Conservation (phyloP, 2,329 filamentous ascomycete species). For the Apiospora marii region DNA sequence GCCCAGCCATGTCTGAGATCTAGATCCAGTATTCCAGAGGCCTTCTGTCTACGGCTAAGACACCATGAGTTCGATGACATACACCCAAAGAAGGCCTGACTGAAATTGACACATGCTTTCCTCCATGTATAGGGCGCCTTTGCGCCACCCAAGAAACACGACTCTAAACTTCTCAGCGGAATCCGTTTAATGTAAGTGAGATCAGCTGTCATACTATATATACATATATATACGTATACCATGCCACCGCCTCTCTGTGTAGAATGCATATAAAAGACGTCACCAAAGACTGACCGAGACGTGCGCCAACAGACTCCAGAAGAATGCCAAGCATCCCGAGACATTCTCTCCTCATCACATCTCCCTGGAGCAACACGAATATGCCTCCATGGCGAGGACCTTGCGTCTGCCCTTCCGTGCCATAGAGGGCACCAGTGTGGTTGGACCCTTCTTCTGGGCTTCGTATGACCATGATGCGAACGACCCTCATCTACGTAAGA, state of each 20-base stretch:
- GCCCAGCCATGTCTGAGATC: background rate
- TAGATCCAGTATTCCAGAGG: background rate
- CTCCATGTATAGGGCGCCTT: conserved; percentile 59
- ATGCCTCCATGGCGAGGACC: conserved; percentile 63
- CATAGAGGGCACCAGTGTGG: conserved; percentile 65
- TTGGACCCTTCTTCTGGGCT: conserved; percentile 71
- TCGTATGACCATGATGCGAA: conserved; percentile 63
- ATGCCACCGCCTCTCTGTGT: background rate
- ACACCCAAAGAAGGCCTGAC: background rate
- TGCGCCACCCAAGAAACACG: conserved; percentile 52
- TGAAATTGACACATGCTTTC: conserved; percentile 5
- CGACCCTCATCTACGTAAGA: conserved; percentile 64
- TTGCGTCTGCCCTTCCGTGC: conserved; percentile 63
- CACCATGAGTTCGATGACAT: background rate
- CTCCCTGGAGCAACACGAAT: conserved; percentile 58
- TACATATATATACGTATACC: conserved; percentile 13
- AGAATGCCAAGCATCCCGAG: conserved; percentile 62
- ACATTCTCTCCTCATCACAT: conserved; percentile 65
- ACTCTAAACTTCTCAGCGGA: conserved; percentile 56
- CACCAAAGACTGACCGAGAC: background rate
- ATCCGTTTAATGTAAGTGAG: conserved; percentile 62
- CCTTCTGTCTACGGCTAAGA: background rate
- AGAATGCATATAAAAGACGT: background rate
- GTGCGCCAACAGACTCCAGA: conserved; percentile 55
- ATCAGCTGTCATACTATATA: conserved; percentile 8